Percentiles rank a stretch among this genome's conserved stretches.
Conservation (phyloP, 345 rosid genomes). For the Salix dunnii region DNA sequence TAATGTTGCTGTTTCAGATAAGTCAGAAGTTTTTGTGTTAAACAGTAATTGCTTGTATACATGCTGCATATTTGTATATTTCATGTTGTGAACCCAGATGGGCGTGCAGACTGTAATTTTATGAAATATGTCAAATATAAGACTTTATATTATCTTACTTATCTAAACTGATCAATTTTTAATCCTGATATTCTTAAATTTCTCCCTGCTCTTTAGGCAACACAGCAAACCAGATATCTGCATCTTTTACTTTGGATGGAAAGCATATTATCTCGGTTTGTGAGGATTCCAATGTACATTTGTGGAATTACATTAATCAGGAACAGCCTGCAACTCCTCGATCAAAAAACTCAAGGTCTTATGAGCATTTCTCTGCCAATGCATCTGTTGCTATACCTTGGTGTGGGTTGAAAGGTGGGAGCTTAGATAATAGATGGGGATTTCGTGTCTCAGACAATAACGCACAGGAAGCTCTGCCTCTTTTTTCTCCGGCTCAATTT, state of each 20-base stretch:
- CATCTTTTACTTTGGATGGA: conserved; percentile 68
- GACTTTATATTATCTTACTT: neutral
- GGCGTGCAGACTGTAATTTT: neutral
- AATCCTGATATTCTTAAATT: neutral
- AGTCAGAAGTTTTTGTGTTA: neutral
- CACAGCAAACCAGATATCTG: conserved; percentile 52
- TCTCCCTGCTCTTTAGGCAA: conserved; percentile 43
- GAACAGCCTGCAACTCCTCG: conserved; percentile 30
- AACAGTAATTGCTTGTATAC: neutral
- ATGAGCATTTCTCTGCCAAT: conserved; percentile 63
- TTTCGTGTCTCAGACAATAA: conserved; percentile 14
- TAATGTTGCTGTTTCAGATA: neutral
- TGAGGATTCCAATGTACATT: conserved; percentile 58
- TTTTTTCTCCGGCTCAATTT: conserved; percentile 50
- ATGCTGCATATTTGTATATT: neutral
- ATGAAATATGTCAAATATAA: neutral
- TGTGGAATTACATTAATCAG: conserved; percentile 59
- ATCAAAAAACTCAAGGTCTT: conserved; percentile 40
- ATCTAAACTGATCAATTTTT: neutral
- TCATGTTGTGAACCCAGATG: neutral
- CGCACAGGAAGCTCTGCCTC: conserved; percentile 34
- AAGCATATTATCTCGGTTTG: conserved; percentile 63
- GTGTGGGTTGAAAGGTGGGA: conserved; percentile 40
- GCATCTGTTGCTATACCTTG: conserved; percentile 70
- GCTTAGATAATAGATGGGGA: conserved; percentile 25